A percentile compares a stretch with the other conserved stretches of the same genome.
These are phyloP conservation scores for Starmerella bombi DNA, from an alignment of 805 yeast species.

Conservation along the genomic window DNA sequence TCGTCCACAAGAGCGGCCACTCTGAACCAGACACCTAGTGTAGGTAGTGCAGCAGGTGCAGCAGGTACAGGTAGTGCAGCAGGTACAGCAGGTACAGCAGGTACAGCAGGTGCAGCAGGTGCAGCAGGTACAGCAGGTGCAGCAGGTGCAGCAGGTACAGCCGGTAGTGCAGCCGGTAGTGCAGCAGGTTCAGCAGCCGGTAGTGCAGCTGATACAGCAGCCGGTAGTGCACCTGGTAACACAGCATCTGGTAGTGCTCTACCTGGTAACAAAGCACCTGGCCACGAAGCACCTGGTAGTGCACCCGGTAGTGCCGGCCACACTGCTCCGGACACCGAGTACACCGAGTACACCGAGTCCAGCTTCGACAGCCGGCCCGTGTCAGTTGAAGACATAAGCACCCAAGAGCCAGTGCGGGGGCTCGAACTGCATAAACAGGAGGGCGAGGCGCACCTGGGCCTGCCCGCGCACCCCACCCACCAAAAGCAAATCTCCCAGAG, in stretches of 20 bases:
- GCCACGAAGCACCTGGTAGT: not conserved
- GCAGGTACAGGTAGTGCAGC: too few species aligned
- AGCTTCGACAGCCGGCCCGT: not conserved
- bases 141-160: too few species aligned
- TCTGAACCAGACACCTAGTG: not conserved
- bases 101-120: too few species aligned
- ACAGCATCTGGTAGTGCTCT: not conserved
- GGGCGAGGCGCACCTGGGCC: not conserved
- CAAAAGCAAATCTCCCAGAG: not conserved
- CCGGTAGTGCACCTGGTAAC: not conserved
- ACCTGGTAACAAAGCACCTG: not conserved
- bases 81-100: too few species aligned
- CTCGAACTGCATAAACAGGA: not conserved
- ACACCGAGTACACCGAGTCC: not conserved
- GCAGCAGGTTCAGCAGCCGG: not conserved
- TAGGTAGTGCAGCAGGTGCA: too few species aligned
- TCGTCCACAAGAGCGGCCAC: not conserved
- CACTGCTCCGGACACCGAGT: not conserved
- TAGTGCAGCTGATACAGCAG: not conserved
- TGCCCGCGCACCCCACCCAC: too few species aligned
- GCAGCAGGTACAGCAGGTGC: too few species aligned
- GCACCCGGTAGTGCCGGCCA: not conserved
- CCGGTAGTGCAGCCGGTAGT: too few species aligned
- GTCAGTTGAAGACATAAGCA: not conserved
- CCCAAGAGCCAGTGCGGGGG: not conserved